Conservation (phyloP, 768 basidiomycete species). For the Amanita polypyramis region DNA sequence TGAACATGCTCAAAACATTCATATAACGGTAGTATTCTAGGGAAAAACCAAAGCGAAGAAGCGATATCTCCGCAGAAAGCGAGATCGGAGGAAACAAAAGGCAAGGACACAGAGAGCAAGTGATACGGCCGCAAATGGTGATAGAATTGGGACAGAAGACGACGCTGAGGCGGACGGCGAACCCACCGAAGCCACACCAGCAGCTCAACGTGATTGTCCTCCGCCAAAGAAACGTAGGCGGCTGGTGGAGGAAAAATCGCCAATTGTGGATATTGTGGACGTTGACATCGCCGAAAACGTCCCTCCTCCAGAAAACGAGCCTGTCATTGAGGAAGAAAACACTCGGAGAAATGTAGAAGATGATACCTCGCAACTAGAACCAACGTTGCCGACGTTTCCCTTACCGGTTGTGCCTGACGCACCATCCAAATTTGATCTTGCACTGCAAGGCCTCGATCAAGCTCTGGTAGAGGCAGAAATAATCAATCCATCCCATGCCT, state of each 20-base stretch:
- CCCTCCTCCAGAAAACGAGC: neutral
- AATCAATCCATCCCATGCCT: conserved; percentile 41
- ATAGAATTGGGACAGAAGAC: conserved; percentile 11
- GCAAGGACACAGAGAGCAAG: conserved; percentile 34
- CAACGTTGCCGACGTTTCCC: conserved; percentile 58
- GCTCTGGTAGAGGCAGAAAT: conserved; percentile 62
- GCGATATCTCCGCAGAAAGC: conserved; percentile 66
- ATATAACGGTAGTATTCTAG: conserved; percentile 16
- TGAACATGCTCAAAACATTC: neutral
- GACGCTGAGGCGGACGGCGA: neutral
- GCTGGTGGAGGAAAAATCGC: neutral
- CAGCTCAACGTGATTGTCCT: neutral
- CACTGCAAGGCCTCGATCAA: conserved; percentile 69
- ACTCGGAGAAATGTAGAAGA: conserved; percentile 8
- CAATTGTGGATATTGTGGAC: neutral
- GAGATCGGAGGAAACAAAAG: conserved; percentile 44
- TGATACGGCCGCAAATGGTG: conserved; percentile 20
- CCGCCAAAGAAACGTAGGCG: neutral
- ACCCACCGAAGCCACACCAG: neutral
- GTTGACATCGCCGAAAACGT: neutral
- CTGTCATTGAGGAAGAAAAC: conserved; percentile 2
- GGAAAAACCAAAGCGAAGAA: conserved; percentile 63
- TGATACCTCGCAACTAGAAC: conserved; percentile 17
- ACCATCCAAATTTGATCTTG: conserved; percentile 61
- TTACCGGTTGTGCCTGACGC: conserved; percentile 53